A percentile compares a stretch with the other conserved stretches of the same genome.
Conservation (phyloP, 352 stramenopile genomes). For the Phytopythium oedochilum region DNA sequence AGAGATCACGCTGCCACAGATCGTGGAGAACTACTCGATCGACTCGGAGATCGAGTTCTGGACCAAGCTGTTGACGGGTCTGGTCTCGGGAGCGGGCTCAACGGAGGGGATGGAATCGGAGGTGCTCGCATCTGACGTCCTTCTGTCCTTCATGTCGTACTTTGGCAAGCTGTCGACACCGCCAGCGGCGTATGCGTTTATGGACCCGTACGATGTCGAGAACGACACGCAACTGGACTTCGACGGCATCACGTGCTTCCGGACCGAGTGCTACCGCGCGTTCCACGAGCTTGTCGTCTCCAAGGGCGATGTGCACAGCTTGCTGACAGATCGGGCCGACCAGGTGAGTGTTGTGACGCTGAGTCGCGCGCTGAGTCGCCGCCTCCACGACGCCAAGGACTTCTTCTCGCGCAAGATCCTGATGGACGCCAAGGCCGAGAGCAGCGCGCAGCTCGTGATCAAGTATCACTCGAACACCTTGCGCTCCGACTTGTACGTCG, state of each 20-base stretch:
- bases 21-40: conserved; percentile 35
- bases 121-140: conserved; percentile 32
- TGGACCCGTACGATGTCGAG: conserved; percentile 47
- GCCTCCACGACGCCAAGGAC: conserved; percentile 43
- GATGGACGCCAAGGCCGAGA: conserved; percentile 32
- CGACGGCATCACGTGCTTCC: conserved; percentile 40
- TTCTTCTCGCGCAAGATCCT: conserved; percentile 74
- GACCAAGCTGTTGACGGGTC: conserved; percentile 36
- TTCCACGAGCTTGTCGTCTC: conserved; percentile 61
- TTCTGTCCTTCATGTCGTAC: conserved; percentile 52
- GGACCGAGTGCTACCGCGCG: conserved; percentile 57
- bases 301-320: conserved; percentile 47
- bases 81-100: conserved; percentile 19
- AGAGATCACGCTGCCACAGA: conserved; percentile 24
- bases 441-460: conserved; percentile 25
- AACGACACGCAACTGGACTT: conserved; percentile 62
- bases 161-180: conserved; percentile 55
- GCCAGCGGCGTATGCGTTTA: conserved; percentile 39
- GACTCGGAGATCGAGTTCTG: conserved; percentile 68
- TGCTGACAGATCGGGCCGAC: conserved; percentile 44
- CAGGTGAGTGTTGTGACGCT: conserved; percentile 64
- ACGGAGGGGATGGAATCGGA: conserved; percentile 9
- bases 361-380: conserved; percentile 63
- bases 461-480: conserved; percentile 58
- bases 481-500: conserved; percentile 66